Percentiles rank a stretch among this genome's conserved stretches.
Conservation (phyloP, 805 yeast species). For the Cyberlindnera maritima region DNA sequence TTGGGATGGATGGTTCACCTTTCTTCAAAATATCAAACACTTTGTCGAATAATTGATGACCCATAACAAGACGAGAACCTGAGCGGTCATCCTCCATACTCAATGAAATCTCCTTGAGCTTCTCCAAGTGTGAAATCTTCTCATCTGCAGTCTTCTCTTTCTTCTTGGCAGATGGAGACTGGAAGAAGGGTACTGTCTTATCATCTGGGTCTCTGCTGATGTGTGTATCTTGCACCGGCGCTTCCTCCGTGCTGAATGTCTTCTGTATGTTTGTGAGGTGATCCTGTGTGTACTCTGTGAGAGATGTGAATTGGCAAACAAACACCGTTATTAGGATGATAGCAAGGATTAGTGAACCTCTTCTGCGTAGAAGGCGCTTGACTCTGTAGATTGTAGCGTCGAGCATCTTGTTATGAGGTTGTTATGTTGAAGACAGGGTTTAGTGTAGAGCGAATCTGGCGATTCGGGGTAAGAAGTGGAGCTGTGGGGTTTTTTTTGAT, state of each 20-base stretch:
- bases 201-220: constrained; percentile 13
- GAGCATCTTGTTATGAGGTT: constrained; percentile 1
- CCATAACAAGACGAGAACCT: constrained; percentile 33
- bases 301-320: constrained; percentile 17
- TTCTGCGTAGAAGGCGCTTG: constrained; percentile 19
- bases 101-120: constrained; percentile 23
- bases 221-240: not conserved
- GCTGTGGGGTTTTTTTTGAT: too few relatives aligned
- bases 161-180: constrained; percentile 20
- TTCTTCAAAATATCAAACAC: constrained; percentile 41
- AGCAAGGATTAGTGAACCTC: constrained; percentile 14
- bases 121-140: constrained; percentile 12
- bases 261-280: constrained; percentile 13
- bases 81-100: constrained; percentile 31
- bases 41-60: constrained; percentile 40
- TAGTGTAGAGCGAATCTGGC: too few relatives aligned
- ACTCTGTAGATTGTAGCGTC: constrained; percentile 13
- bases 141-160: not conserved
- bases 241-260: not conserved
- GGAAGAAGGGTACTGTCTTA: constrained; percentile 26
- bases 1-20: constrained; percentile 44
- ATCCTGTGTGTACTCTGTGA: constrained; percentile 12
- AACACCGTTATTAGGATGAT: constrained; percentile 8
- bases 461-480: too few relatives aligned
- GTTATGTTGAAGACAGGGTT: too few relatives aligned